phyloP scores from a whole-genome alignment of 306 rosid genomes.

The Ormosia emarginata region DNA sequence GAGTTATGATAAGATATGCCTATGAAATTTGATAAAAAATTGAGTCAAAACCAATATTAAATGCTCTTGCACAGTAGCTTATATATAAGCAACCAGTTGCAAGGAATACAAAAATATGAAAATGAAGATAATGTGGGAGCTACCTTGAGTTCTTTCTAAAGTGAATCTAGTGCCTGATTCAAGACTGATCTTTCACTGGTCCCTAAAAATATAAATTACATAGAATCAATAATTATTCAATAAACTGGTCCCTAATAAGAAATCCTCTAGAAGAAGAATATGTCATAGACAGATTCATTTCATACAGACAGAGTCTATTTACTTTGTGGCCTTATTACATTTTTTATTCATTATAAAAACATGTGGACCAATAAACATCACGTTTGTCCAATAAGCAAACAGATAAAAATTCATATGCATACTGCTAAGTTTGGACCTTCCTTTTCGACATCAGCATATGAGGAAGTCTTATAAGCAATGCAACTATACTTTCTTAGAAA shows the following conservation, averaged over 20 bases:
- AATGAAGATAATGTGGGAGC: not conserved
- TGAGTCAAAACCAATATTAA: not conserved
- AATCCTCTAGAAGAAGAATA: constrained; percentile 3
- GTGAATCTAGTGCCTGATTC: constrained; percentile 41
- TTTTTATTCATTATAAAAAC: constrained; percentile 4
- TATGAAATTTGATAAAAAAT: not conserved
- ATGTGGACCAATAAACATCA: not conserved
- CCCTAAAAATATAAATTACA: constrained; percentile 65
- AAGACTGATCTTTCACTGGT: constrained; percentile 29
- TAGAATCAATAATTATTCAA: constrained; percentile 29
- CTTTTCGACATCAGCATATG: not conserved
- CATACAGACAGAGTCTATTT: not conserved
- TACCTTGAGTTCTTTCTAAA: constrained; percentile 60
- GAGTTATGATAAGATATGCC: constrained; percentile 7
- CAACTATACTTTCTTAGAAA: not conserved
- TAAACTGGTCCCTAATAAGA: constrained; percentile 10
- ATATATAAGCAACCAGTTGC: not conserved
- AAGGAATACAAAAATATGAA: not conserved
- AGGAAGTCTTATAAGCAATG: constrained; percentile 3
- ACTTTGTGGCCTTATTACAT: constrained; percentile 13
- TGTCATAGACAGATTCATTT: constrained; percentile 8
- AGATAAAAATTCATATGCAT: not conserved
- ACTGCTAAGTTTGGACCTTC: not conserved
- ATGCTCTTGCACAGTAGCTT: not conserved
- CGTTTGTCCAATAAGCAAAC: not conserved